Base-by-base conservation (phyloP, 441 rosid species). In the Melastoma candidum region DNA sequence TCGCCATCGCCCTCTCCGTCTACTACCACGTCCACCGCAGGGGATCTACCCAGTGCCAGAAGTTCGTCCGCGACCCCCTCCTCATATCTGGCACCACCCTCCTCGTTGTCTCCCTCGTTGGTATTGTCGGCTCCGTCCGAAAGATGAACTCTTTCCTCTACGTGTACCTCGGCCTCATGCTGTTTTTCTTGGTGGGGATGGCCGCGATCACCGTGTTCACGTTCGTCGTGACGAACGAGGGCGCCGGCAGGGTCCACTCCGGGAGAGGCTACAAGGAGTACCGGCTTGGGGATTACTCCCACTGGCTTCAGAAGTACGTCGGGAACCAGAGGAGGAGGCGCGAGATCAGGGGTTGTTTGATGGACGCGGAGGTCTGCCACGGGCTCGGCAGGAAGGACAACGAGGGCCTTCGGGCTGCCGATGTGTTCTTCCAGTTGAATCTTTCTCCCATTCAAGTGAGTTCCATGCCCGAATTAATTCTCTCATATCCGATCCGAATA, bases 291-390 rank as follows among this genome's bases (percentile, higher is more conserved):
- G 78, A 75, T 56, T 77, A 75, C 61, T 68, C 80, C 0, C 69
- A 65, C 27, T 84, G 85, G 86, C 36, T 79, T 22, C 60, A 61
- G 12, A 63, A 68, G 11, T 65, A 74, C 54, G 71, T 85, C 36
- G 79, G 70, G 0, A 53, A 58, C 26, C 79, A 71, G 4, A 57
- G 74, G 66, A 71, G 76, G 5, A 82, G 92, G 95, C 54, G 66
- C 17, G 57, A 63, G 57, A 66, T 81, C 44, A 65, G 44, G 55
- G 63, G 61, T 32, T 86, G 92, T 66, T 56, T 86, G 77, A 45
- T 72, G 17, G 78, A 70, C 45, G 69, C 76, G 12, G 12, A 49
- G 2, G 53, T 76, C 43, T 83, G 90, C 52, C 29, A 62, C 14
- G 64, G 57, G 12, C 51, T 74, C 25, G 29, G 46, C 9, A 43